Evolutionary conservation across 2,329 filamentous ascomycete species (phyloP).

Genomic region (Chaetomiaceae sp.): DNA sequence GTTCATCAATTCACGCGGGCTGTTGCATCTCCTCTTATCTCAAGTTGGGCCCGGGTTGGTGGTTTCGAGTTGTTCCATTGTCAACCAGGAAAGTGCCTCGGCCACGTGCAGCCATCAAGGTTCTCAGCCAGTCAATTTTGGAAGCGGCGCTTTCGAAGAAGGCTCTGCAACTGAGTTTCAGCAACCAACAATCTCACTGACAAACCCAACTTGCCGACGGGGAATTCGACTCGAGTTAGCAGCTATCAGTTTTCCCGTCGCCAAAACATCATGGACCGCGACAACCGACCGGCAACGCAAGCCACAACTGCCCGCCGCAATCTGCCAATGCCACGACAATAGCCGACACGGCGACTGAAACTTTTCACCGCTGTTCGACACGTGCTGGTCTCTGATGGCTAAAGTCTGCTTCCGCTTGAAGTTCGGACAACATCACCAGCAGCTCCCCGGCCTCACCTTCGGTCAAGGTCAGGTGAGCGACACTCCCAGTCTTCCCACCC

Average conservation of each 20-base stretch:
- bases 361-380: neutral
- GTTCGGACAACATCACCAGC: neutral
- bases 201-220: too few relatives aligned
- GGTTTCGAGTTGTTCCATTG: neutral
- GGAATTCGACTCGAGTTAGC: too few relatives aligned
- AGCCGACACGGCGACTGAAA: neutral
- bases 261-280: neutral
- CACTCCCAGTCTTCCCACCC: too few relatives aligned
- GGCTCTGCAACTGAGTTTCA: too few relatives aligned
- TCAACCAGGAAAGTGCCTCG: slow-evolving; percentile 2
- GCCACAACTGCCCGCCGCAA: neutral
- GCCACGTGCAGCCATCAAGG: neutral
- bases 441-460: slow-evolving; percentile 5
- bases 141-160: too few relatives aligned
- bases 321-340: neutral
- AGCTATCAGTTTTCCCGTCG: too few relatives aligned
- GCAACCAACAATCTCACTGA: too few relatives aligned
- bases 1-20: too few relatives aligned
- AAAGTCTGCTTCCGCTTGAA: neutral
- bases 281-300: neutral
- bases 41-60: too few relatives aligned
- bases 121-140: neutral
- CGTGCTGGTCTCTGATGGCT: neutral
- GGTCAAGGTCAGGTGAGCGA: slow-evolving; percentile 2
- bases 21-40: too few relatives aligned